These are phyloP conservation scores for Pseudisothecium myosuroides DNA, from an alignment of 225 moss, liverwort and hornwort species.

Conservation along the genomic window DNA sequence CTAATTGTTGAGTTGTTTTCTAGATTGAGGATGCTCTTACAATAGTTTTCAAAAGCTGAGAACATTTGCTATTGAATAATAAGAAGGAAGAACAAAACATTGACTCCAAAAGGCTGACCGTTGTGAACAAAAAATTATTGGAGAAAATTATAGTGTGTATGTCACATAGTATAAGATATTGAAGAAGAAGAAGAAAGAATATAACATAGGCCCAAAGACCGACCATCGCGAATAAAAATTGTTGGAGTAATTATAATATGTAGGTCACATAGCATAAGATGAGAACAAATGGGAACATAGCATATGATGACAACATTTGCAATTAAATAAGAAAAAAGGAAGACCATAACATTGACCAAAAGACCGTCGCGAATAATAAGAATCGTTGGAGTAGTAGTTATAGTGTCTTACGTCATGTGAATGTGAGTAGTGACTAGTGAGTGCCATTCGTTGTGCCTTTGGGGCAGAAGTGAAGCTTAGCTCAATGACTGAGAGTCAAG, in stretches of 20 bases:
- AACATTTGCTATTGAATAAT: not conserved
- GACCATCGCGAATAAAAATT: fast-evolving
- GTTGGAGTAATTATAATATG: not conserved
- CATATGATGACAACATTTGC: not conserved
- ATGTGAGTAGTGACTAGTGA: not conserved
- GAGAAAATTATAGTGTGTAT: no score
- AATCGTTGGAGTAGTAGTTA: not conserved
- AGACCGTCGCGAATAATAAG: fast-evolving
- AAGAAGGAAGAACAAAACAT: no score
- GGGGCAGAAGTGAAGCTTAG: not conserved
- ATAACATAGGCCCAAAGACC: no score
- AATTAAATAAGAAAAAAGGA: not conserved
- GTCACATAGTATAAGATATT: no score
- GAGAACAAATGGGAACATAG: not conserved
- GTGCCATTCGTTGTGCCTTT: not conserved
- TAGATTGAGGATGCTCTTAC: no score
- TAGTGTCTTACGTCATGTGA: not conserved
- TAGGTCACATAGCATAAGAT: not conserved
- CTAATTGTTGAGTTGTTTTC: not conserved
- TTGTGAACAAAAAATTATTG: no score
- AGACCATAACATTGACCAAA: not conserved
- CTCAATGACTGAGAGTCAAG: not conserved
- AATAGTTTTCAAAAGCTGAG: not conserved
- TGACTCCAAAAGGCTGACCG: no score
- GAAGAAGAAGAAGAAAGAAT: no score